These are phyloP conservation scores for Botryotinia globosa DNA, from an alignment of 2,329 filamentous ascomycete genomes.

Conservation along the genomic window DNA sequence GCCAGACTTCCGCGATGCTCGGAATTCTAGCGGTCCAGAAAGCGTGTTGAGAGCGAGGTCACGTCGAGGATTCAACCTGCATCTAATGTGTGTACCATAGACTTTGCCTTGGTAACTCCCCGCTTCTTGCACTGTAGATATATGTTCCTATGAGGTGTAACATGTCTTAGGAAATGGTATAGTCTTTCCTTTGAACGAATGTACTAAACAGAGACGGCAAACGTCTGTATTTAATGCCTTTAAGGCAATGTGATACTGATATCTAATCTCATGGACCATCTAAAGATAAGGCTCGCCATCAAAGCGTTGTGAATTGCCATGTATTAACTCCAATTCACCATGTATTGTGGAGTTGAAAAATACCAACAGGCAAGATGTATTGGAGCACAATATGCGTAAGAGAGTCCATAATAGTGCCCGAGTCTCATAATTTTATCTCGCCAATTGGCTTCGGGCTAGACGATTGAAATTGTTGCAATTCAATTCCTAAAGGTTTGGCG, in stretches of 20 bases:
- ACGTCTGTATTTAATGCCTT: neutral
- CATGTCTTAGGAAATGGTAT: neutral
- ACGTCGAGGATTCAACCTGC: neutral
- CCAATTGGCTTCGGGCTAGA: neutral
- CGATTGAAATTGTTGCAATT: slow-evolving; percentile 3
- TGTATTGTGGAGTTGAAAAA: neutral
- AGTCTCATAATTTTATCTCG: neutral
- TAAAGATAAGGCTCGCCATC: neutral
- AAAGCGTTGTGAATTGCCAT: neutral
- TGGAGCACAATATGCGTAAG: neutral
- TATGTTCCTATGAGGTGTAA: neutral
- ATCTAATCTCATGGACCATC: neutral
- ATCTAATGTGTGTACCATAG: neutral
- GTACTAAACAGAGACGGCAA: too few species aligned
- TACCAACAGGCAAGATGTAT: neutral
- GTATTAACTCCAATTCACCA: too few species aligned
- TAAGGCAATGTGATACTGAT: neutral
- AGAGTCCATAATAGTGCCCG: neutral
- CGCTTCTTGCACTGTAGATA: neutral
- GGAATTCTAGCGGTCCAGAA: neutral
- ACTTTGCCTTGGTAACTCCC: neutral
- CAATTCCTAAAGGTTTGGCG: neutral
- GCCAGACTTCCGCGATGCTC: neutral
- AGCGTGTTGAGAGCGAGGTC: neutral
- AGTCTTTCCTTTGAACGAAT: neutral